Evolutionary conservation across 2,329 filamentous ascomycete species (phyloP).

Genomic region (Pyrenophora tritici-repentis): DNA sequence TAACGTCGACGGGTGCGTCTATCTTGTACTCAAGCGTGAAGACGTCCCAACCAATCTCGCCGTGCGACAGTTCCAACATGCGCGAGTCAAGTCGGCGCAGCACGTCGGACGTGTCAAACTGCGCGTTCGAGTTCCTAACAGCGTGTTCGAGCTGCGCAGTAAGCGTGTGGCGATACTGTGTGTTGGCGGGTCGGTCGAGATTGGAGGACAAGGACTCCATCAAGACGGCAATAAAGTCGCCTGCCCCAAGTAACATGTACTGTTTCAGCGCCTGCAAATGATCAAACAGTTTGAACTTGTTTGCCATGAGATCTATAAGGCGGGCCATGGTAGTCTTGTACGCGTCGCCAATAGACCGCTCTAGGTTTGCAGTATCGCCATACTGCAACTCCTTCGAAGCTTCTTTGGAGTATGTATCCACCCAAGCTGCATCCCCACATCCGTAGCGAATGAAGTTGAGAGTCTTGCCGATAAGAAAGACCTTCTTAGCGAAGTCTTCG

Average conservation of each 20-base stretch:
- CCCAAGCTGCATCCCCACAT: conserved; percentile 92
- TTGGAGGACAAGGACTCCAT: conserved; percentile 97
- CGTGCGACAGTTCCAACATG: conserved; percentile 94
- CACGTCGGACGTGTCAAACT: conserved; percentile 91
- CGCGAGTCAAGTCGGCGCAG: conserved; percentile 91
- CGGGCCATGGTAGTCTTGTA: conserved; percentile 98
- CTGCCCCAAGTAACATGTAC: conserved; percentile 91
- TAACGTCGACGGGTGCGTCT: conserved; percentile 92
- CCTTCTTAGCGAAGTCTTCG: conserved; percentile 90
- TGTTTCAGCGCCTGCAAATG: conserved; percentile 91
- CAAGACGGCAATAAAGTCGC: conserved; percentile 93
- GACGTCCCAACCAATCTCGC: conserved; percentile 98
- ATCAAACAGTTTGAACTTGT: conserved; percentile 92
- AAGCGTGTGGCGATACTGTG: conserved; percentile 93
- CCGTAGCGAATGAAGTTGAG: conserved; percentile 97
- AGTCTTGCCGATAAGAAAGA: conserved; percentile 96
- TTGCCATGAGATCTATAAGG: conserved; percentile 88
- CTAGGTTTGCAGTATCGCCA: conserved; percentile 88
- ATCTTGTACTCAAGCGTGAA: conserved; percentile 99
- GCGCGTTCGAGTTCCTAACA: conserved; percentile 94
- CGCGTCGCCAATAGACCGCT: conserved; percentile 92
- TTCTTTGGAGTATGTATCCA: conserved; percentile 90
- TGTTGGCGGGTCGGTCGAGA: conserved; percentile 91
- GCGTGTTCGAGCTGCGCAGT: conserved; percentile 98
- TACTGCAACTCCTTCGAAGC: conserved; percentile 91